Conservation (phyloP, 1,139 yeast genomes). For the Kodamaea suecica region DNA sequence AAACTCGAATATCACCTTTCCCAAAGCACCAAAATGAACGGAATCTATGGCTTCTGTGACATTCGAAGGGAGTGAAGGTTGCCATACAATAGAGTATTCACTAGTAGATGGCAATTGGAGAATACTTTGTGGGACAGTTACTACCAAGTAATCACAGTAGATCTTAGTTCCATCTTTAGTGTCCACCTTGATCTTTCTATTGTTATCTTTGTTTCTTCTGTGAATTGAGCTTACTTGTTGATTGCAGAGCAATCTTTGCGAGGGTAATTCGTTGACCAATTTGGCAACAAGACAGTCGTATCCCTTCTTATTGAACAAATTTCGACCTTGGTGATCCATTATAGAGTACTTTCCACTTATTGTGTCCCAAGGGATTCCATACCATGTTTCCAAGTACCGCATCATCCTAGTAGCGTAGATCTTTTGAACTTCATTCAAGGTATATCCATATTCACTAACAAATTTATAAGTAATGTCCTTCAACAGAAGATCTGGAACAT, state of each 20-base stretch:
- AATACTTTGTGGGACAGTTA: slow-evolving; percentile 75
- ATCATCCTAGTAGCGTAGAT: slow-evolving; percentile 48
- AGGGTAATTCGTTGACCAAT: slow-evolving; percentile 40
- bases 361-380: slow-evolving; percentile 64
- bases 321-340: slow-evolving; percentile 71
- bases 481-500: slow-evolving; percentile 48
- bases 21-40: slow-evolving; percentile 68
- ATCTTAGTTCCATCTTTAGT: slow-evolving; percentile 11
- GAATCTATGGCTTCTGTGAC: slow-evolving; percentile 44
- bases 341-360: slow-evolving; percentile 67
- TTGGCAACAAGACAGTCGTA: slow-evolving; percentile 51
- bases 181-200: slow-evolving; percentile 11
- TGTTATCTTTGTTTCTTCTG: slow-evolving; percentile 17
- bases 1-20: slow-evolving; percentile 76
- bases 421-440: slow-evolving; percentile 53
- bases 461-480: slow-evolving; percentile 47
- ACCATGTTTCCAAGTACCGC: slow-evolving; percentile 71
- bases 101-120: slow-evolving; percentile 39
- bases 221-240: slow-evolving; percentile 47
- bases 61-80: slow-evolving; percentile 52
- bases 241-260: slow-evolving; percentile 36
- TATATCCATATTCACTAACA: slow-evolving; percentile 40
- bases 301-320: slow-evolving; percentile 61
- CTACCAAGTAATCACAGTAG: slow-evolving; percentile 53
- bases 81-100: slow-evolving; percentile 51